Evolutionary conservation across 2,329 filamentous ascomycete genomes (phyloP), one percentile per base, ranked within the genome.

Genomic region (Ustulina deusta): DNA sequence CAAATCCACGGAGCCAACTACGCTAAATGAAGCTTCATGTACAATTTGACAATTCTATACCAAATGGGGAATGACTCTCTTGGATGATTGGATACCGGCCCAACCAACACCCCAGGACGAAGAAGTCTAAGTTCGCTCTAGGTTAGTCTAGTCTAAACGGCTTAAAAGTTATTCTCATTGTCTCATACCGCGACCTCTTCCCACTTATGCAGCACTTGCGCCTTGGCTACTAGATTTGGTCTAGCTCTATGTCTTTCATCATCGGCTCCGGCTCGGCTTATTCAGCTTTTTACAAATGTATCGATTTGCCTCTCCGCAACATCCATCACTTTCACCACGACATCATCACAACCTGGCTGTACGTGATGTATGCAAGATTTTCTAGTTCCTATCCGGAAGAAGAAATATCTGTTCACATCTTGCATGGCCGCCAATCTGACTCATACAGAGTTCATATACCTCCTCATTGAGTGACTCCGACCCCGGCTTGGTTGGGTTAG

Each of bases 171-270:
- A 20, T 29, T 56, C 38, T 42, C 36, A 56, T 44, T 42, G 29
- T 40, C 13, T 40, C 36, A 56, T 40, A 42, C n/a, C n/a, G n/a
- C n/a, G 22, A 34, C 3, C 22, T 13, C 22, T 42, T 56, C 29
- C 34, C 22, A 56, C 36, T 56, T 42, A 73, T 75, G 74, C 70
- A 75, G 36, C 10, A 70, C 49, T 63, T 75, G 74, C 46, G 61
- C 71, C 74, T 76, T 75, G 74, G 74, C 74, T 74, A 66, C 74
- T 65, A 2, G 15, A 71, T 74, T 3, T n/a, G 69, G 74, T 40
- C 68, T 71, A 72, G 71, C 27, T 17, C 62, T 29, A 34, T 22
- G 4, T 61, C 27, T 55, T 61, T 40, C 2, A 10, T 22, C 27
- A 34, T 52, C 29, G 27, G 25, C 27, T 29, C 49, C 49, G 7